Evolutionary conservation across 306 rosid genomes (phyloP).

Genomic region (Parietaria judaica): DNA sequence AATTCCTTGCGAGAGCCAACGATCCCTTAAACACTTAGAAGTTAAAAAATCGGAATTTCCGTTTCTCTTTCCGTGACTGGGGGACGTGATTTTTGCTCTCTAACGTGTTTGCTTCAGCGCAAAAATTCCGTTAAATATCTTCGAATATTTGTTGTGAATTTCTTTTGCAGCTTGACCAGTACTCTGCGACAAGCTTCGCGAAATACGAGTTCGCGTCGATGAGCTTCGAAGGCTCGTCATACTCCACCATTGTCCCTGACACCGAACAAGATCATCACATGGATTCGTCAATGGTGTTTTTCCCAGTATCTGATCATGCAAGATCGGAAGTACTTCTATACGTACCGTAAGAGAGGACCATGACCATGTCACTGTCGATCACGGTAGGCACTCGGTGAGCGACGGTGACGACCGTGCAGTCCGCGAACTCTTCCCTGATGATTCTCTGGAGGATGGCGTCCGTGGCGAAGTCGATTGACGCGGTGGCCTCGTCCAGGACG

Average conservation of each 20-base stretch:
- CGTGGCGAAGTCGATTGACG: constrained; percentile 69
- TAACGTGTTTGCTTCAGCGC: too few species aligned
- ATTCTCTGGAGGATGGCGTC: constrained; percentile 51
- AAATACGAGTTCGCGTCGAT: constrained; percentile 54
- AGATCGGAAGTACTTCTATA: not conserved
- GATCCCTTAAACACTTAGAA: too few species aligned
- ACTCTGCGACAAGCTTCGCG: constrained; percentile 71
- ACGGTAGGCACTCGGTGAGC: constrained; percentile 85
- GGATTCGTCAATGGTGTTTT: not conserved
- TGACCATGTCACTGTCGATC: constrained; percentile 63
- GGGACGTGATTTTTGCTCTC: too few species aligned
- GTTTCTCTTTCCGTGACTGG: too few species aligned
- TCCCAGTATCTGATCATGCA: not conserved
- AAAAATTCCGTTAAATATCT: too few species aligned
- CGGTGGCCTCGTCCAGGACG: constrained; percentile 79
- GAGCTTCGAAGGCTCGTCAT: constrained; percentile 61
- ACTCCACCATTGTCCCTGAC: constrained; percentile 61
- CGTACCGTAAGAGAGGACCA: constrained; percentile 68
- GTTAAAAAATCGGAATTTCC: too few species aligned
- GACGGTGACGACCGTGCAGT: constrained; percentile 59
- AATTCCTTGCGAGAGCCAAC: too few species aligned
- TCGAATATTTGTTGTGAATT: constrained; percentile 8
- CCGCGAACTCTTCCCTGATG: constrained; percentile 57
- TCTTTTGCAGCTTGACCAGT: constrained; percentile 62
- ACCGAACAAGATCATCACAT: not conserved